Evolutionary conservation across 164 flowering plant species (phyloP).

Genomic region (Taxillus chinensis): DNA sequence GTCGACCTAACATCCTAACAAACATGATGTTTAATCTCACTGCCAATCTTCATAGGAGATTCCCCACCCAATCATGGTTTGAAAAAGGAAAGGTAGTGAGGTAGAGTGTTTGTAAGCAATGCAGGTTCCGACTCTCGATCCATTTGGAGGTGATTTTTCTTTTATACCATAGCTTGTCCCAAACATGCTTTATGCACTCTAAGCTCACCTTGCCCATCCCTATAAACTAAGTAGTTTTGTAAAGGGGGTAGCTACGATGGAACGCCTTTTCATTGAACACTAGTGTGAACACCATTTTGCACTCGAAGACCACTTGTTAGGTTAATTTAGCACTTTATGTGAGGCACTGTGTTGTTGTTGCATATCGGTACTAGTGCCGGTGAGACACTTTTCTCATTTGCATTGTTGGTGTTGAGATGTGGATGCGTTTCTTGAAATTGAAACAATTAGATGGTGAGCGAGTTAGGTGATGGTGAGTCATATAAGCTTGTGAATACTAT

Average conservation of each 20-base stretch:
- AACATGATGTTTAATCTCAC: conserved; percentile 77
- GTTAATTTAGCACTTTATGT: neutral
- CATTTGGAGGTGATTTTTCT: conserved; percentile 9
- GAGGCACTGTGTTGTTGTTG: neutral
- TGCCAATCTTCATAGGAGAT: conserved; percentile 77
- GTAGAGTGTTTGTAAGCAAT: conserved; percentile 55
- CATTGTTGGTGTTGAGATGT: conserved; percentile 28
- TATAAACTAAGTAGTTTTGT: conserved; percentile 16
- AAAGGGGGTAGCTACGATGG: conserved; percentile 6
- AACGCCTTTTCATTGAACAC: conserved; percentile 21
- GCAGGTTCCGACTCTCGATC: conserved; percentile 19
- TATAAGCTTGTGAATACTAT: too few species aligned
- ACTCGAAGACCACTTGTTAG: conserved; percentile 10
- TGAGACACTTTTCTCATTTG: conserved; percentile 35
- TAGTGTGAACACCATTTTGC: conserved; percentile 26
- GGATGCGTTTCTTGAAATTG: too few species aligned
- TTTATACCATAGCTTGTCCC: conserved; percentile 44
- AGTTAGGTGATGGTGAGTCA: too few species aligned
- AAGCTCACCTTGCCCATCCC: conserved; percentile 45
- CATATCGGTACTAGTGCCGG: conserved; percentile 15
- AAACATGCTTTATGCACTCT: conserved; percentile 38
- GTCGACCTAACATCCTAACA: conserved; percentile 70
- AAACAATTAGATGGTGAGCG: too few species aligned
- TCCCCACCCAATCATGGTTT: conserved; percentile 14
- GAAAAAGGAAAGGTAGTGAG: conserved; percentile 43